phyloP scores from a whole-genome alignment of 2,329 filamentous ascomycete genomes.

The Aspergillus pseudotamarii region DNA sequence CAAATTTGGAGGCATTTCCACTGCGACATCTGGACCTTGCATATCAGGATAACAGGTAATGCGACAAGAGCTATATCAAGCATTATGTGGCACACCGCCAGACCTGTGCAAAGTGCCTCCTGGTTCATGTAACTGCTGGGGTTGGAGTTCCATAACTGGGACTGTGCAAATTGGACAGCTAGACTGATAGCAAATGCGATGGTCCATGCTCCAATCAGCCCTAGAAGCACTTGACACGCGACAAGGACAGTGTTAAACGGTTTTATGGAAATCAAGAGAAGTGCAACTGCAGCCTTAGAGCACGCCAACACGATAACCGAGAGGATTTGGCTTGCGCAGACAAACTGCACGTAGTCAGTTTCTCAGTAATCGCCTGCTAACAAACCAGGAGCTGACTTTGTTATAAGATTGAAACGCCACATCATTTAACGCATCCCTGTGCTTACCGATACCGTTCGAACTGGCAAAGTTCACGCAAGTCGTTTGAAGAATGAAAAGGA shows the following conservation, averaged over 20 bases:
- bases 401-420: not conserved
- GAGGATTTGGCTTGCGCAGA: conserved; percentile 5
- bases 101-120: not conserved
- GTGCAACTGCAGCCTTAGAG: not conserved
- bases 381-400: not conserved
- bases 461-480: conserved; percentile 2
- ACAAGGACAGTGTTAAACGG: not conserved
- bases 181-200: not conserved
- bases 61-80: not conserved
- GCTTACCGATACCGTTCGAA: not conserved
- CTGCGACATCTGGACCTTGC: not conserved
- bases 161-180: not conserved
- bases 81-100: not conserved
- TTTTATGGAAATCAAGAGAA: conserved; percentile 2
- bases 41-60: not conserved
- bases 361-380: not conserved
- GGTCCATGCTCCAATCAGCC: not conserved
- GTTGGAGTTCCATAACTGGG: not conserved
- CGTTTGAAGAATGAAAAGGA: conserved; percentile 2
- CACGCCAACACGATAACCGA: not conserved
- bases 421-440: not conserved
- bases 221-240: not conserved
- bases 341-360: not conserved
- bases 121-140: not conserved
- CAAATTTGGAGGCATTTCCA: conserved; percentile 2